Evolutionary conservation across 2,329 filamentous ascomycete genomes (phyloP), one percentile per base, ranked within the genome.

Genomic region (Verticillium alfalfae): DNA sequence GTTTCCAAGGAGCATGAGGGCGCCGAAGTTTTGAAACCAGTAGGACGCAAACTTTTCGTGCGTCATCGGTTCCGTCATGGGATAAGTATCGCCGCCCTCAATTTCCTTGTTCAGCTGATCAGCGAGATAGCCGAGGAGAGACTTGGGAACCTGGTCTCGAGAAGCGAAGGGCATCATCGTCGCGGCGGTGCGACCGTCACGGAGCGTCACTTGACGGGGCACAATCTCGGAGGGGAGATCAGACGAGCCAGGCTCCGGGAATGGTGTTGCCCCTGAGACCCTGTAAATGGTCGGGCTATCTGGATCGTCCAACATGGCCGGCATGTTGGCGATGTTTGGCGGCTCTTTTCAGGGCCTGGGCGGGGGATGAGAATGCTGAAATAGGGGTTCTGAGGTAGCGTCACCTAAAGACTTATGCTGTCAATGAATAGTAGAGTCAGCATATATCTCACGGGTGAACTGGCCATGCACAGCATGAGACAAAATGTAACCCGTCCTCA

Each of bases 11-110:
- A 96, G 80, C 91, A 96, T 95, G 72, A 96, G 87, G 57, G 91
- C 92, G 56, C 86, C 92, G 71, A 96, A 96, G 75, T 93, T 92
- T 70, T 92, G 90, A 73, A 97, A 94, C 93, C 93, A 97, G 77
- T 96, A 95, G 60, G 84, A 80, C 10, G 88, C 88, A 71, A 96
- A 97, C 65, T 83, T 85, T 22, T 90, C 86, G n/a, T 89, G 78
- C 5, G 88, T 80, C 75, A 96, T 86, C 18, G 87, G 81, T 59
- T 93, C 88, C 68, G 89, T 86, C 90, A 96, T 94, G 26, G 93
- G 92, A 74, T 96, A 96, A 1, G 93, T 96, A 73, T 96, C 92
- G 61, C 93, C 93, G 74, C 92, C 91, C 70, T 95, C 91, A 70
- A 97, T 95, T 75, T 96, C 93, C 75, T 91, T 89, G 73, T 93